phyloP scores from a whole-genome alignment of 257 asterid genomes.

The Solanum pimpinellifolium region DNA sequence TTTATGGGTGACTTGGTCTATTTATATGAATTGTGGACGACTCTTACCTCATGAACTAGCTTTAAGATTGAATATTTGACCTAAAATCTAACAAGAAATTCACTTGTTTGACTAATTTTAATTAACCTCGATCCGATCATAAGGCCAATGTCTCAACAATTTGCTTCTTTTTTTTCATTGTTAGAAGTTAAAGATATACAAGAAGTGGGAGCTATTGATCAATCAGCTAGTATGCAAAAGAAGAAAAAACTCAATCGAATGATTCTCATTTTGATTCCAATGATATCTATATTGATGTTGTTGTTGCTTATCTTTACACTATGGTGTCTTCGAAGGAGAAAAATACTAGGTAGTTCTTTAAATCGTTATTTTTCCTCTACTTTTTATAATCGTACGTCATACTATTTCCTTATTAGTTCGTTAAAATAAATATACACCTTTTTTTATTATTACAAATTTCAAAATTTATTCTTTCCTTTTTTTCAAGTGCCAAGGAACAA shows the following conservation, averaged over 20 bases:
- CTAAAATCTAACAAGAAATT: background rate
- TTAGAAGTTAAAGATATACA: background rate
- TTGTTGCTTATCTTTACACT: background rate
- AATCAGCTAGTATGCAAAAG: background rate
- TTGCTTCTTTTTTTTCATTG: background rate
- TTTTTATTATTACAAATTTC: background rate
- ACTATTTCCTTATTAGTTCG: background rate
- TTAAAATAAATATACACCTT: background rate
- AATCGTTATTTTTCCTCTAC: background rate
- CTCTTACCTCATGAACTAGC: background rate
- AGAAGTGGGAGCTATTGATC: background rate
- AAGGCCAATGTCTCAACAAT: background rate
- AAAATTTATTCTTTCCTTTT: background rate
- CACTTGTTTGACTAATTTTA: background rate
- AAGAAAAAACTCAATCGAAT: background rate
- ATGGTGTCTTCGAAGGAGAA: background rate
- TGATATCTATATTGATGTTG: background rate
- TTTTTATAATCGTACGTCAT: background rate
- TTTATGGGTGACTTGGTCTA: background rate
- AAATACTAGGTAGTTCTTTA: background rate
- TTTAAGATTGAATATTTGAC: background rate
- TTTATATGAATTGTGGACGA: background rate
- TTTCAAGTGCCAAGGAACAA: background rate
- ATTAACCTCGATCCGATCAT: background rate
- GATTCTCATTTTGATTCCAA: background rate